Evolutionary conservation across 2,329 filamentous ascomycete species (phyloP).

Genomic region (Sporothrix sp.): DNA sequence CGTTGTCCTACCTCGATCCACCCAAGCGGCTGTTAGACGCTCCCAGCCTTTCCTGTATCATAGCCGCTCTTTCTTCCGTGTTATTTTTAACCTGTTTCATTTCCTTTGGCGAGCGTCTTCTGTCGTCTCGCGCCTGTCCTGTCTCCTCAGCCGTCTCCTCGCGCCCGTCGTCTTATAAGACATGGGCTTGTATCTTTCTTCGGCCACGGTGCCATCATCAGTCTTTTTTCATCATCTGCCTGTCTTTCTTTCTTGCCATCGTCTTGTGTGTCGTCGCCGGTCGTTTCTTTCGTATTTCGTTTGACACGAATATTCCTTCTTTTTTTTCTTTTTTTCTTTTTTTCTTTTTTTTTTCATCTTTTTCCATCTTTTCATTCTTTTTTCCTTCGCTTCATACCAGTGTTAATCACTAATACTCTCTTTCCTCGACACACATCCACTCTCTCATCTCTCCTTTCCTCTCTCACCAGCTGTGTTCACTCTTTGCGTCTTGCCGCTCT

Average conservation of each 20-base stretch:
- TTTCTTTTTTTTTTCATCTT: neutral
- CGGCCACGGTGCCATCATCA: neutral
- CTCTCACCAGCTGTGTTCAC: neutral
- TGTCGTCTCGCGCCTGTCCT: neutral
- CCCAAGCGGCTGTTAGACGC: too few relatives aligned
- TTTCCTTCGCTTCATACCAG: neutral
- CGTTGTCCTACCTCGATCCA: too few relatives aligned
- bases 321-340: neutral
- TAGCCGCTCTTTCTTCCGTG: neutral
- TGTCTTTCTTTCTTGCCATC: conserved; percentile 18
- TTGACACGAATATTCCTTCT: conserved; percentile 32
- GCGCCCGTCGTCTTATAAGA: too few relatives aligned
- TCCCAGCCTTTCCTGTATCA: too few relatives aligned
- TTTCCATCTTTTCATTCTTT: neutral
- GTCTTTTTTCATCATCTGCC: conserved; percentile 23
- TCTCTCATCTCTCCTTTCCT: neutral
- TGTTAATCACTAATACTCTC: conserved; percentile 1
- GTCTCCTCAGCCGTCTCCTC: neutral
- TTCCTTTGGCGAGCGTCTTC: neutral
- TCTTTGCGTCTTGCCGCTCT: neutral
- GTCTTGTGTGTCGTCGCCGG: conserved; percentile 16
- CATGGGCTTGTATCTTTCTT: conserved; percentile 2
- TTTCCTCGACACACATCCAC: neutral
- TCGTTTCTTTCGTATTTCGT: conserved; percentile 24
- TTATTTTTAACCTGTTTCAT: neutral